These are phyloP conservation scores for Myxozyma kluyveri DNA, from an alignment of 805 yeast species.

Conservation along the genomic window DNA sequence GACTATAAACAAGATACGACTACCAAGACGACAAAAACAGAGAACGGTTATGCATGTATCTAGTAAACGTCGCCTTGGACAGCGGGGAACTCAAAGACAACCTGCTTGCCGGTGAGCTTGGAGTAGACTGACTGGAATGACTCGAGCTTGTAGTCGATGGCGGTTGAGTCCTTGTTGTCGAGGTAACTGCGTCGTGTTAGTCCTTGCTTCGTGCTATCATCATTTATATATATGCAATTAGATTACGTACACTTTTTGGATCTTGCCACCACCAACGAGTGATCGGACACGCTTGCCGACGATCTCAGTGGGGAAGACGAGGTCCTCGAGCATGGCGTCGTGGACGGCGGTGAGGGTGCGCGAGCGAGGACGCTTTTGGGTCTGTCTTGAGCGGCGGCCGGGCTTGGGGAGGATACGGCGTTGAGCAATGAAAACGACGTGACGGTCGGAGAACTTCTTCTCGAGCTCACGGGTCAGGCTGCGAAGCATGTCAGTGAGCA, in stretches of 20 bases:
- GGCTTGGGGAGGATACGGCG: conserved; percentile 99
- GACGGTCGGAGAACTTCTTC: conserved; percentile 99
- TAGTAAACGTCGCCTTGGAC: conserved; percentile 41
- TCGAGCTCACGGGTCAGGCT: conserved; percentile 99
- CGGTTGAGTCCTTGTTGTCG: conserved; percentile 95
- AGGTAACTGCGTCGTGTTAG: conserved; percentile 47
- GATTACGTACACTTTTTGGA: conserved; percentile 70
- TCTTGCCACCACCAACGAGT: conserved; percentile 97
- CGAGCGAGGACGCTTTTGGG: conserved; percentile 99
- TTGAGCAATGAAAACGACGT: conserved; percentile 98
- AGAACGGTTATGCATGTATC: conserved; percentile 11
- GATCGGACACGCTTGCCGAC: conserved; percentile 99
- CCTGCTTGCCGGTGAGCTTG: conserved; percentile 99
- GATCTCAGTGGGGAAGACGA: conserved; percentile 99
- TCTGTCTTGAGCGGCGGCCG: conserved; percentile 87
- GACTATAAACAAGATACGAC: too few species aligned
- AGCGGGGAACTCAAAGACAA: conserved; percentile 88
- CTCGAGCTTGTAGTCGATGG: conserved; percentile 98
- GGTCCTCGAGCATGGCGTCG: conserved; percentile 97
- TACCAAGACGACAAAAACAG: too few species aligned
- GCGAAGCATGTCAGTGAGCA: conserved; percentile 32
- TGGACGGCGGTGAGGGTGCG: conserved; percentile 99
- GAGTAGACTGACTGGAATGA: conserved; percentile 98
- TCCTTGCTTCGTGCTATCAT: neutral
- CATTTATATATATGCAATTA: neutral